phyloP scores from a whole-genome alignment of 1,284 basidiomycete species.

The Hymenochaete sp. region DNA sequence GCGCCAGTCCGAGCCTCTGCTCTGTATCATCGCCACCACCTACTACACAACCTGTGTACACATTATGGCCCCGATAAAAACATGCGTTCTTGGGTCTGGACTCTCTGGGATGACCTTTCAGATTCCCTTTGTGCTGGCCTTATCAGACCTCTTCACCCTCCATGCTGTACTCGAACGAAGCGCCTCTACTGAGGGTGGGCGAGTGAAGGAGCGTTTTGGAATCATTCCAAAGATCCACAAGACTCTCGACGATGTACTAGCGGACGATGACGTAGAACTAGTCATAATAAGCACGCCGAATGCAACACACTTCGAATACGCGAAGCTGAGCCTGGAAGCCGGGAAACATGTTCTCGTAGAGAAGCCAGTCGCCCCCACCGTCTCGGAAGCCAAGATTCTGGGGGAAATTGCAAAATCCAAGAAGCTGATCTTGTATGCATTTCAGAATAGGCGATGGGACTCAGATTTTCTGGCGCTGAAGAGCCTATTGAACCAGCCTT shows the following conservation, averaged over 20 bases:
- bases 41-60: not conserved
- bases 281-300: conserved; percentile 74
- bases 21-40: not conserved
- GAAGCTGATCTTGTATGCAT: conserved; percentile 61
- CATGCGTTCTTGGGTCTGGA: conserved; percentile 69
- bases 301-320: conserved; percentile 67
- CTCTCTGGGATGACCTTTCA: conserved; percentile 73
- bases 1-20: not conserved
- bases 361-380: conserved; percentile 72
- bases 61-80: conserved; percentile 46
- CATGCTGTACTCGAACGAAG: conserved; percentile 60
- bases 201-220: conserved; percentile 54
- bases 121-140: conserved; percentile 65
- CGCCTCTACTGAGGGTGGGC: conserved; percentile 49
- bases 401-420: conserved; percentile 57
- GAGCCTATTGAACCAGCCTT: conserved; percentile 50
- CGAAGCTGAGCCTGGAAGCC: conserved; percentile 56
- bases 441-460: conserved; percentile 81
- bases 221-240: conserved; percentile 47
- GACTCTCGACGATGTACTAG: conserved; percentile 46
- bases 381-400: conserved; percentile 59
- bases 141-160: conserved; percentile 66
- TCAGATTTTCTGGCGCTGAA: conserved; percentile 74
- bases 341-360: conserved; percentile 82
- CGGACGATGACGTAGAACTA: conserved; percentile 55